These are phyloP conservation scores for Tolypocladium amazonense DNA, from an alignment of 2,329 filamentous ascomycete species.

Conservation along the genomic window DNA sequence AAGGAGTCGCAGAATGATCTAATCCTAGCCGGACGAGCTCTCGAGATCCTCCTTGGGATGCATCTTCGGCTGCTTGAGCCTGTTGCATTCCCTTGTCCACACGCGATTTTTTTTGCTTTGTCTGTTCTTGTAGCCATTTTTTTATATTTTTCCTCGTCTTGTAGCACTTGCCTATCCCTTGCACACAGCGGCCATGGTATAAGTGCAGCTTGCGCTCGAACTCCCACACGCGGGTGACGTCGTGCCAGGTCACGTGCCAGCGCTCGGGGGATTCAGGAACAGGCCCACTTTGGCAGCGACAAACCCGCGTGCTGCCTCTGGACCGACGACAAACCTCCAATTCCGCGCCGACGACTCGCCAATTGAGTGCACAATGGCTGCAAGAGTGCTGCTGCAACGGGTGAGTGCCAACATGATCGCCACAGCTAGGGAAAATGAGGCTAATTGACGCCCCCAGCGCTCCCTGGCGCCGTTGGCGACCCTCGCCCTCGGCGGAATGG, in stretches of 20 bases:
- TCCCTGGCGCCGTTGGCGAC: conserved; percentile 43
- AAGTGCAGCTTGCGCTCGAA: no score
- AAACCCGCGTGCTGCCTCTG: conserved; percentile 1
- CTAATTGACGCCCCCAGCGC: conserved; percentile 30
- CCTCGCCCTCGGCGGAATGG: conserved; percentile 36
- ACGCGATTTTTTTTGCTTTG: background rate
- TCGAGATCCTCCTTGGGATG: background rate
- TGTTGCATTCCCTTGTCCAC: background rate
- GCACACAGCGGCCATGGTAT: no score
- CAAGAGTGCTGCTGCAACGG: conserved; percentile 48
- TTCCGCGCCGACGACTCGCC: conserved; percentile 18
- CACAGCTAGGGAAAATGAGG: conserved; percentile 9
- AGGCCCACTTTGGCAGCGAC: conserved; percentile 3
- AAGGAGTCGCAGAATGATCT: background rate
- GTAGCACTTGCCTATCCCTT: no score
- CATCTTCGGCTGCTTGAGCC: background rate
- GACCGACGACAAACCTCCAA: conserved; percentile 11
- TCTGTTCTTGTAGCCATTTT: background rate
- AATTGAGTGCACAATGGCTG: conserved; percentile 43
- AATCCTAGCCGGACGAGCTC: background rate
- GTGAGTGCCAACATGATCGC: conserved; percentile 21
- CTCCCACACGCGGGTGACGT: no score
- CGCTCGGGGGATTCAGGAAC: conserved; percentile 4
- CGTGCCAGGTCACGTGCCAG: conserved; percentile 4
- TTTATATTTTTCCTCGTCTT: no score